These are phyloP conservation scores for Phytophthora nicotianae DNA, from an alignment of 352 stramenopile species.

Conservation along the genomic window DNA sequence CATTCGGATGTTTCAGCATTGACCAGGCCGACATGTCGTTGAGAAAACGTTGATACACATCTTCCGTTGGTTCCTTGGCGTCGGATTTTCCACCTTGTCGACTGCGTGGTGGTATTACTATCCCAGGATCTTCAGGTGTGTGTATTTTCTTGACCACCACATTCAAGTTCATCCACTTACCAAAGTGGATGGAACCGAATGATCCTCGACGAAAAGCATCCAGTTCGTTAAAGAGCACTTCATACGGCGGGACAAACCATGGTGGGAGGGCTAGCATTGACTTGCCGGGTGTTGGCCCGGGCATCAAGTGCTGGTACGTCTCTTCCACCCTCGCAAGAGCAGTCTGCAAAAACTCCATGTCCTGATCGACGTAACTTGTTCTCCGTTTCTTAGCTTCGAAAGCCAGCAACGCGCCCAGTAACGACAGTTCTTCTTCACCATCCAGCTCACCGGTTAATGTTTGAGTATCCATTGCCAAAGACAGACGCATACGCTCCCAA, in stretches of 20 bases:
- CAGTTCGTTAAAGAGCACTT: slow-evolving; percentile 35
- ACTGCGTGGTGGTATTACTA: slow-evolving; percentile 8
- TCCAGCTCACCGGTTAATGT: slow-evolving; percentile 19
- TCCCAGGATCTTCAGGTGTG: slow-evolving; percentile 6
- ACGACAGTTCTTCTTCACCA: slow-evolving; percentile 18
- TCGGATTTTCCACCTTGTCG: slow-evolving; percentile 16
- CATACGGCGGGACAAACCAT: slow-evolving; percentile 43
- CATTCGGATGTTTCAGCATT: slow-evolving; percentile 33
- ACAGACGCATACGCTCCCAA: slow-evolving; percentile 31
- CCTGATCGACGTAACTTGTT: slow-evolving; percentile 13
- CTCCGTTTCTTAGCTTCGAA: slow-evolving; percentile 35
- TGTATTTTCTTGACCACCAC: slow-evolving; percentile 41
- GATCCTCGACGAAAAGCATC: slow-evolving; percentile 24
- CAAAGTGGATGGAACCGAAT: slow-evolving; percentile 34
- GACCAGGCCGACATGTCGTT: slow-evolving; percentile 34
- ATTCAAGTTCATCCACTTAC: slow-evolving; percentile 32
- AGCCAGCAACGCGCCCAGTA: slow-evolving; percentile 20
- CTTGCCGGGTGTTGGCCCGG: slow-evolving; percentile 1
- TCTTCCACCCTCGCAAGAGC: slow-evolving; percentile 25
- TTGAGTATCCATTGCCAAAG: slow-evolving; percentile 26
- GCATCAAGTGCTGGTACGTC: slow-evolving; percentile 11
- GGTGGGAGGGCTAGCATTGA: slow-evolving; percentile 9
- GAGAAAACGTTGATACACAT: slow-evolving; percentile 20
- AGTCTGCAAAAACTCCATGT: slow-evolving; percentile 26
- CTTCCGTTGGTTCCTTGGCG: slow-evolving; percentile 4